Conservation (phyloP, 495 filamentous ascomycete genomes). For the Penicillium silybi region DNA sequence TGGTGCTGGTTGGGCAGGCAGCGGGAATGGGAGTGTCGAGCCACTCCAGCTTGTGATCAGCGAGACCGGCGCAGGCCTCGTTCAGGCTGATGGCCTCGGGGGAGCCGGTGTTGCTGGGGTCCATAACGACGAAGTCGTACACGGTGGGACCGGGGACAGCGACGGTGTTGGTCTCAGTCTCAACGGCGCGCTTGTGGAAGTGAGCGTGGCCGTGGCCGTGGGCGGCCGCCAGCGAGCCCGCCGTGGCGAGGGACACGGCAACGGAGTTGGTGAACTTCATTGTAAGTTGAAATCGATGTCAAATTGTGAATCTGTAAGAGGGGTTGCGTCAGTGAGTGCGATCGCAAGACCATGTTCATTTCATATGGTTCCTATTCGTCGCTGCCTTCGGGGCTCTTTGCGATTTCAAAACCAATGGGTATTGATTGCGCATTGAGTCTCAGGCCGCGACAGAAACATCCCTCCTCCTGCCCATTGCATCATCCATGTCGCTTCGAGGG, state of each 20-base stretch:
- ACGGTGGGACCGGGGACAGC: conserved; percentile 53
- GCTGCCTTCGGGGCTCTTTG: not conserved
- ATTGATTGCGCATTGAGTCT: not conserved
- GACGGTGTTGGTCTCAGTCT: conserved; percentile 35
- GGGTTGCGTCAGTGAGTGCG: not conserved
- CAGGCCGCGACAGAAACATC: not conserved
- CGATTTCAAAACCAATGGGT: not conserved
- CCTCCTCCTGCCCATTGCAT: not conserved
- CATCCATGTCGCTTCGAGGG: not conserved
- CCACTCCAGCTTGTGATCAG: conserved; percentile 47
- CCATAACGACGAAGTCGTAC: conserved; percentile 54
- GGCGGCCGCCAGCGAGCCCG: conserved; percentile 43
- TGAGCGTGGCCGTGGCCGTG: conserved; percentile 43
- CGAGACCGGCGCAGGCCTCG: conserved; percentile 60
- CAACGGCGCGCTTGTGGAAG: conserved; percentile 37
- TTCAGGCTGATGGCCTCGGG: conserved; percentile 42
- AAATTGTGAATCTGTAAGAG: conserved; percentile 6
- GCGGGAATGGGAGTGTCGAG: conserved; percentile 27
- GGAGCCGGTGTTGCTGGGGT: conserved; percentile 6
- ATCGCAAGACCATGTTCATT: not conserved
- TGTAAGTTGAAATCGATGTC: conserved; percentile 13
- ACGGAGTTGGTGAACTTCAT: conserved; percentile 46
- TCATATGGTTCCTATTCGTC: not conserved
- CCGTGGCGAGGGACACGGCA: conserved; percentile 42
- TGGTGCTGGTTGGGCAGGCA: conserved; percentile 26